These are phyloP conservation scores for Pseudogymnoascus destructans DNA, from an alignment of 2,329 filamentous ascomycete genomes.

Conservation along the genomic window DNA sequence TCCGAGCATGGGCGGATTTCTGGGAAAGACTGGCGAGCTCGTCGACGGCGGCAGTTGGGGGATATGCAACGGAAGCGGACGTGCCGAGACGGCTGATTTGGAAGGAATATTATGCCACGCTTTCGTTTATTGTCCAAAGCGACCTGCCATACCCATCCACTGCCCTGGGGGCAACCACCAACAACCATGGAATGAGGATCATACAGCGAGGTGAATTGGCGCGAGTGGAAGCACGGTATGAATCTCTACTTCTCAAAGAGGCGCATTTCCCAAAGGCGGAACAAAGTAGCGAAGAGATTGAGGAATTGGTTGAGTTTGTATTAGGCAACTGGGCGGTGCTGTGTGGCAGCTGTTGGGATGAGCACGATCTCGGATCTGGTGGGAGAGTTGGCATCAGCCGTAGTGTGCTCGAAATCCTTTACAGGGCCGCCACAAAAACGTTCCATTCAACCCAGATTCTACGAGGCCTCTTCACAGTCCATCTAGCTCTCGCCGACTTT, in stretches of 20 bases:
- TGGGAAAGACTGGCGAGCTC: conserved; percentile 40
- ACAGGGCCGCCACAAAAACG: conserved; percentile 80
- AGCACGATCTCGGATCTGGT: conserved; percentile 67
- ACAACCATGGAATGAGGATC: conserved; percentile 41
- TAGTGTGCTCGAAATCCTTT: conserved; percentile 74
- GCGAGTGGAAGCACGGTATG: conserved; percentile 65
- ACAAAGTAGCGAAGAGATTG: conserved; percentile 64
- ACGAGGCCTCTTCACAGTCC: conserved; percentile 74
- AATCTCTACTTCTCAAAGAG: conserved; percentile 63
- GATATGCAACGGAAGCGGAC: conserved; percentile 44
- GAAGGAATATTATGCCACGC: conserved; percentile 69
- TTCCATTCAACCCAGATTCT: conserved; percentile 90
- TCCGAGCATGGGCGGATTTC: conserved; percentile 57
- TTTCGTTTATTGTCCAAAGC: conserved; percentile 63
- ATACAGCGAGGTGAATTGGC: conserved; percentile 68
- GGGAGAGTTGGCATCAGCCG: conserved; percentile 64
- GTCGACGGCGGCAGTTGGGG: conserved; percentile 35
- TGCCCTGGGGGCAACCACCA: conserved; percentile 28
- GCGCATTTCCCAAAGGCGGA: conserved; percentile 75
- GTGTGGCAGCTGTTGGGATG: conserved; percentile 66
- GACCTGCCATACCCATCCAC: conserved; percentile 46
- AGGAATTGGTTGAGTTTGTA: conserved; percentile 66
- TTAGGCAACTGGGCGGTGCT: conserved; percentile 77
- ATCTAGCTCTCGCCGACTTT: conserved; percentile 79
- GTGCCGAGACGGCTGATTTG: conserved; percentile 58